phyloP scores from a whole-genome alignment of 345 rosid species.

The Adansonia digitata region DNA sequence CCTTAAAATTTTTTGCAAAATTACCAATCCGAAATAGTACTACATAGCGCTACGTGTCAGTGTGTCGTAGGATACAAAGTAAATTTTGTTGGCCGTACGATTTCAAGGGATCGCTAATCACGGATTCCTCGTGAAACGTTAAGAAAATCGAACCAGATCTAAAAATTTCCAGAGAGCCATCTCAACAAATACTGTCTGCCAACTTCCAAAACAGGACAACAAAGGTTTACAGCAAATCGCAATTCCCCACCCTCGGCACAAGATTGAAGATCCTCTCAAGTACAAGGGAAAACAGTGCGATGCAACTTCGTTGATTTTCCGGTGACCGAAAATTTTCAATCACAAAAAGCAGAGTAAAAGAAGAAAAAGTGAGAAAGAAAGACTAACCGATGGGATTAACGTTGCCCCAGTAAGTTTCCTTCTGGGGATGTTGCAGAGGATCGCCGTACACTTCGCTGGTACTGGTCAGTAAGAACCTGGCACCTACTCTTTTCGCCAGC shows the following conservation, averaged over 20 bases:
- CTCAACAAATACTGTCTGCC: neutral
- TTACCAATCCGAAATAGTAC: neutral
- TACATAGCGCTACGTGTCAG: neutral
- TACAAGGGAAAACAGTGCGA: neutral
- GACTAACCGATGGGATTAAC: conserved; percentile 91
- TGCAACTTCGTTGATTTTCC: neutral
- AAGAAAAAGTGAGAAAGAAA: neutral
- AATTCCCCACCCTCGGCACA: neutral
- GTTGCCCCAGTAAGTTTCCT: conserved; percentile 99
- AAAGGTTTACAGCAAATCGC: no score
- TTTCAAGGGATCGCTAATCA: conserved; percentile 4
- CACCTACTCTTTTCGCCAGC: conserved; percentile 91
- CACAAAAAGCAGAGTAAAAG: neutral
- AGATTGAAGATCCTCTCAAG: neutral
- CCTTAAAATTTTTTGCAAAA: neutral
- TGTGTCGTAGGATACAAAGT: neutral
- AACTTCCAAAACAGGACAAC: neutral
- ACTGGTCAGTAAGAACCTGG: conserved; percentile 84
- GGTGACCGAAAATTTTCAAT: neutral
- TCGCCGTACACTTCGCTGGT: conserved; percentile 99
- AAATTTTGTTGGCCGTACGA: neutral
- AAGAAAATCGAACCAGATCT: conserved; percentile 12
- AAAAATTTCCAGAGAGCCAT: conserved; percentile 3
- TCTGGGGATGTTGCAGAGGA: conserved; percentile 98
- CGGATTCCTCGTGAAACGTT: conserved; percentile 1